Conservation (phyloP, 2,329 filamentous ascomycete genomes). For the Talaromyces rugulosus region DNA sequence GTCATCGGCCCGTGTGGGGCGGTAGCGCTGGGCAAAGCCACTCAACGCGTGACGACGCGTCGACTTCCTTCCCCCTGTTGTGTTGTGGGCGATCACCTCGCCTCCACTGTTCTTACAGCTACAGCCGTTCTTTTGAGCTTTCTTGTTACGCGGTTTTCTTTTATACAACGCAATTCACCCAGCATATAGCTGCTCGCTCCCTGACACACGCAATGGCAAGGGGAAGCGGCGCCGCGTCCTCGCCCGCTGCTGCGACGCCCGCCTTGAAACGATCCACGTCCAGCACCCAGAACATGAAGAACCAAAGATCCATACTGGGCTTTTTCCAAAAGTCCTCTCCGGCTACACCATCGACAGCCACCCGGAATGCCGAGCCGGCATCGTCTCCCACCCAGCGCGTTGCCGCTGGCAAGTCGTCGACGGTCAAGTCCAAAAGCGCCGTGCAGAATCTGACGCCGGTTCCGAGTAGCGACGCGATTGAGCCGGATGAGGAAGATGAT, state of each 20-base stretch:
- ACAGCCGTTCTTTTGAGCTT: neutral
- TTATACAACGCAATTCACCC: neutral
- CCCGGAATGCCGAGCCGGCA: slow-evolving; percentile 26
- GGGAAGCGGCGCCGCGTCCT: slow-evolving; percentile 30
- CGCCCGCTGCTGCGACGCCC: slow-evolving; percentile 29
- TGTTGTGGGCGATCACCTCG: neutral
- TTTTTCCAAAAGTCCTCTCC: slow-evolving; percentile 66
- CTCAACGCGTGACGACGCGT: slow-evolving; percentile 32
- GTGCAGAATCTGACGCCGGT: slow-evolving; percentile 62
- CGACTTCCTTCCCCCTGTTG: neutral
- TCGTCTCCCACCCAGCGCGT: slow-evolving; percentile 34
- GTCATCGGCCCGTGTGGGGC: neutral
- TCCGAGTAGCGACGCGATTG: slow-evolving; percentile 72
- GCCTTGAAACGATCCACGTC: slow-evolving; percentile 38
- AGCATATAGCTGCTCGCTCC: neutral
- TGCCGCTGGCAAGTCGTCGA: slow-evolving; percentile 30
- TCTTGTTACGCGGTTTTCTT: neutral
- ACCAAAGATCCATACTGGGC: slow-evolving; percentile 69
- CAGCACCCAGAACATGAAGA: slow-evolving; percentile 48
- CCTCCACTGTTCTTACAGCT: neutral
- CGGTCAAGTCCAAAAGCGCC: slow-evolving; percentile 33
- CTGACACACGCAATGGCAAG: slow-evolving; percentile 32
- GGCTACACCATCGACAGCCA: slow-evolving; percentile 32
- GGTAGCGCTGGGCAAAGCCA: slow-evolving; percentile 15
- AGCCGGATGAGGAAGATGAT: slow-evolving; percentile 57